phyloP scores from a whole-genome alignment of 768 basidiomycete genomes.

The Auricularia heimuer region DNA sequence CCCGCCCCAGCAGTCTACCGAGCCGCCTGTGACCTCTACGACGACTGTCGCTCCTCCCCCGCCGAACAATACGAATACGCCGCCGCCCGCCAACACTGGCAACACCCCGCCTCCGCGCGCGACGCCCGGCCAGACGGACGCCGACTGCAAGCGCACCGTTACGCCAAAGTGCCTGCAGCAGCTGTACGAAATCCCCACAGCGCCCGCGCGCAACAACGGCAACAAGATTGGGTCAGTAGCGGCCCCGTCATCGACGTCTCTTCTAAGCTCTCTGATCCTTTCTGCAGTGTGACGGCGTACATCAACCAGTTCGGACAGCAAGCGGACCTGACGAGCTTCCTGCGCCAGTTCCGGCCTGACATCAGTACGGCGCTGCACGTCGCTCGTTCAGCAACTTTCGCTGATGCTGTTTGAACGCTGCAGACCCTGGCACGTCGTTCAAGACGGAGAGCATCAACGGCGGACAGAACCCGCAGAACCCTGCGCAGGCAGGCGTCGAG shows the following conservation, averaged over 20 bases:
- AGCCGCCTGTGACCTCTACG: neutral
- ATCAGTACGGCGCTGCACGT: neutral
- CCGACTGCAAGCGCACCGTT: slow-evolving; percentile 15
- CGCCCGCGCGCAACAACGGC: slow-evolving; percentile 15
- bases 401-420: slow-evolving; percentile 4
- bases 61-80: neutral
- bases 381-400: slow-evolving; percentile 9
- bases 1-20: neutral
- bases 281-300: slow-evolving; percentile 22
- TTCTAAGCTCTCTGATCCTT: neutral
- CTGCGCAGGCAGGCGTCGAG: slow-evolving; percentile 9
- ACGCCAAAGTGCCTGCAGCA: slow-evolving; percentile 32
- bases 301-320: slow-evolving; percentile 23
- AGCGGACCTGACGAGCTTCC: slow-evolving; percentile 15
- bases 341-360: slow-evolving; percentile 9
- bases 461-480: slow-evolving; percentile 7
- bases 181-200: slow-evolving; percentile 25
- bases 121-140: neutral
- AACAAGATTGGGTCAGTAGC: slow-evolving; percentile 17
- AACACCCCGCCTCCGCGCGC: neutral
- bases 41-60: neutral
- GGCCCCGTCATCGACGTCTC: too few species aligned
- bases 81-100: neutral
- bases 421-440: slow-evolving; percentile 8
- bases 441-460: slow-evolving; percentile 7